A percentile compares a stretch with the other conserved stretches of the same genome.
Evolutionary conservation across 768 basidiomycete genomes (phyloP).

Genomic region (Phlegmacium glaucopus): DNA sequence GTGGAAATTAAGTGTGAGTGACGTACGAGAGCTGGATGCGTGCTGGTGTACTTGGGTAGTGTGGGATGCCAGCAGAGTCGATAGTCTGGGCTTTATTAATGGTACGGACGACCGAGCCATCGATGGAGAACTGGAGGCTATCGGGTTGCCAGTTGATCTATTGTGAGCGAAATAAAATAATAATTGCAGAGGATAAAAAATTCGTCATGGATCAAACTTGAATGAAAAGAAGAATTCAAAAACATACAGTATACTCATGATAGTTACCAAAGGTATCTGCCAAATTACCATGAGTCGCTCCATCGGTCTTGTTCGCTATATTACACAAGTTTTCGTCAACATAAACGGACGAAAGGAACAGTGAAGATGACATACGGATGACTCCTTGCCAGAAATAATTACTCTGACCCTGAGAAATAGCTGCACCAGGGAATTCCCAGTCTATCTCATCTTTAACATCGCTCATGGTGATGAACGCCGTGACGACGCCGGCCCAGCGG

Average conservation of each 20-base stretch:
- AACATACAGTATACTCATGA: constrained; percentile 71
- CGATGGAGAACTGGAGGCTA: constrained; percentile 61
- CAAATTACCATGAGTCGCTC: constrained; percentile 43
- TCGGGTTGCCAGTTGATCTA: constrained; percentile 83
- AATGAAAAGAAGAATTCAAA: not conserved
- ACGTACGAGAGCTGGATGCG: constrained; percentile 75
- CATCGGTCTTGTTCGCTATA: constrained; percentile 44
- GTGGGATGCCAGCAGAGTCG: constrained; percentile 49
- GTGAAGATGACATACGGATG: constrained; percentile 46
- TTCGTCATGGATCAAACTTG: too few species aligned
- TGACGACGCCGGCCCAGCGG: constrained; percentile 77
- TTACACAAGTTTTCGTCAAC: not conserved
- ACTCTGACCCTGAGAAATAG: constrained; percentile 64
- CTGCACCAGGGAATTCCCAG: constrained; percentile 76
- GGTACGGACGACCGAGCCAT: constrained; percentile 69
- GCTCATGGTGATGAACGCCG: constrained; percentile 84
- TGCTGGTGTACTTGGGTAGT: constrained; percentile 77
- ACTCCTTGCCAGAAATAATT: constrained; percentile 80
- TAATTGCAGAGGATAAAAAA: not conserved
- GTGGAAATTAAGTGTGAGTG: not conserved
- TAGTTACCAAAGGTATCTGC: constrained; percentile 67
- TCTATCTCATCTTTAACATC: constrained; percentile 85
- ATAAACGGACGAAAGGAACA: not conserved
- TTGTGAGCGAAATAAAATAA: not conserved
- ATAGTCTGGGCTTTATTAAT: constrained; percentile 57